Evolutionary conservation across 1,284 basidiomycete species (phyloP).

Genomic region (Sanghuangporus sanghuang): DNA sequence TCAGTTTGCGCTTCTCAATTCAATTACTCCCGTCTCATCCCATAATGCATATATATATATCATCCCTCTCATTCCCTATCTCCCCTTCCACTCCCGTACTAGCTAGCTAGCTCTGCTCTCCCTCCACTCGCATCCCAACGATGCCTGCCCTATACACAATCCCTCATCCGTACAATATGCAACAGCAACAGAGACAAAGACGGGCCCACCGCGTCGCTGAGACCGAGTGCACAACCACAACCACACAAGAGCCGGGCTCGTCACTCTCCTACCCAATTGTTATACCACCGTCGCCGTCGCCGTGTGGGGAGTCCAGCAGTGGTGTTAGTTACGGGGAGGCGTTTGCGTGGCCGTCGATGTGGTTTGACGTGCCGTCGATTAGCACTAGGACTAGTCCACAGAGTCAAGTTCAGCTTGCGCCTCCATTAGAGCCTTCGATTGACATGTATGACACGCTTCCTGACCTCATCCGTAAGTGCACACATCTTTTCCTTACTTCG

Average conservation of each 20-base stretch:
- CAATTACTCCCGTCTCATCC: slow-evolving; percentile 5
- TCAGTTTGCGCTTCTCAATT: not conserved
- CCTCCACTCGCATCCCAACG: too few species aligned
- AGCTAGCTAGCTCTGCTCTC: too few species aligned
- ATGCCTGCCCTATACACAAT: not conserved
- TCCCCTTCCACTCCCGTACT: not conserved
- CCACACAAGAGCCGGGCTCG: not conserved
- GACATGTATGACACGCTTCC: slow-evolving; percentile 7
- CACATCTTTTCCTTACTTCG: not conserved
- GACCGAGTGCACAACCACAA: not conserved
- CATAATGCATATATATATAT: slow-evolving; percentile 1
- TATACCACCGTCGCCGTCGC: not conserved
- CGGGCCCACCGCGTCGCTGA: not conserved
- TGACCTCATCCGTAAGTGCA: slow-evolving; percentile 16
- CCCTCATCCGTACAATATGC: not conserved
- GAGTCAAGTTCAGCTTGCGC: not conserved
- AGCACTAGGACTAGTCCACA: not conserved
- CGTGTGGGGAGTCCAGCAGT: not conserved
- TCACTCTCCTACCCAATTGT: slow-evolving; percentile 4
- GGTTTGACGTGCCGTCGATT: slow-evolving; percentile 16
- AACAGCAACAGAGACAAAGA: slow-evolving; percentile 5
- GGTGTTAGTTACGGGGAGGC: not conserved
- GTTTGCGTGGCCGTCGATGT: slow-evolving; percentile 17
- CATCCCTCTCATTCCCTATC: not conserved
- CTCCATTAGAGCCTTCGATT: not conserved